Evolutionary conservation across 1,139 yeast genomes (phyloP).

Genomic region (Yamadazyma triangularis): DNA sequence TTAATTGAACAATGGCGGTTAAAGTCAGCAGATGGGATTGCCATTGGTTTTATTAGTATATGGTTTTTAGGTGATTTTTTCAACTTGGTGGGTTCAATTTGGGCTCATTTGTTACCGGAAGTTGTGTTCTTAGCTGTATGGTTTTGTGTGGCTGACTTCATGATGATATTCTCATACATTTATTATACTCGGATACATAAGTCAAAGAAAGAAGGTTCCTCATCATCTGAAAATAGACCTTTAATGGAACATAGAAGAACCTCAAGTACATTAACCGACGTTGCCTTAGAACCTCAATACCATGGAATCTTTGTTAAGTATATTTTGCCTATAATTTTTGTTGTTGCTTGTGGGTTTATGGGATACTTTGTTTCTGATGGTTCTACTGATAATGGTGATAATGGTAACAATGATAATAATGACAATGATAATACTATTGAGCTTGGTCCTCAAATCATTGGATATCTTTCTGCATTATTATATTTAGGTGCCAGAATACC

Average conservation of each 20-base stretch:
- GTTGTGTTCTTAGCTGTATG: slow-evolving; percentile 67
- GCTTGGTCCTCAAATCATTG: slow-evolving; percentile 66
- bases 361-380: slow-evolving; percentile 55
- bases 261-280: slow-evolving; percentile 41
- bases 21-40: slow-evolving; percentile 75
- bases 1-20: slow-evolving; percentile 77
- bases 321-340: slow-evolving; percentile 58
- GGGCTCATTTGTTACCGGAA: slow-evolving; percentile 71
- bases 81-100: slow-evolving; percentile 62
- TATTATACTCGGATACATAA: slow-evolving; percentile 46
- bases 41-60: slow-evolving; percentile 61
- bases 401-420: slow-evolving; percentile 7
- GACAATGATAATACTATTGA: slow-evolving; percentile 15
- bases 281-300: slow-evolving; percentile 37
- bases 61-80: slow-evolving; percentile 76
- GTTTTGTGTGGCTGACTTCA: slow-evolving; percentile 67
- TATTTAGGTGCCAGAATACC: slow-evolving; percentile 79
- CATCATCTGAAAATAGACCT: slow-evolving; percentile 10
- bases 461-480: slow-evolving; percentile 65
- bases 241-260: slow-evolving; percentile 31
- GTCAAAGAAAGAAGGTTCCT: slow-evolving; percentile 24
- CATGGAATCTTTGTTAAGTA: slow-evolving; percentile 49
- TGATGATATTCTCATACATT: slow-evolving; percentile 58
- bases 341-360: slow-evolving; percentile 59
- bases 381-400: slow-evolving; percentile 11